Conservation (phyloP, 1,139 yeast genomes). For the Chernovozyma sophiae-reginae region DNA sequence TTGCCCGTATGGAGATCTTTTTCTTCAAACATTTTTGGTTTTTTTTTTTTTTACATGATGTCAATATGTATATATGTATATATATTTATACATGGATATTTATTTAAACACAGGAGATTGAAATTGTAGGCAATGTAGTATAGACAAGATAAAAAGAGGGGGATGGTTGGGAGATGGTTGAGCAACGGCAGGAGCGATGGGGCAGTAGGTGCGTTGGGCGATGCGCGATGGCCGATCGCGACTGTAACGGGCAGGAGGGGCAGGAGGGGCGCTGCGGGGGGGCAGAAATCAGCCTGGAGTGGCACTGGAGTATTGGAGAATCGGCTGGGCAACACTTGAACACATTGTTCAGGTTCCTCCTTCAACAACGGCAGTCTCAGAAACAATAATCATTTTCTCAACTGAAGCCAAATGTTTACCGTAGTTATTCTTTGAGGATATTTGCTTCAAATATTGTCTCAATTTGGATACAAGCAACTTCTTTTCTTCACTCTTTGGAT, state of each 20-base stretch:
- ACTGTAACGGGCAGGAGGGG: too few species aligned
- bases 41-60: too few species aligned
- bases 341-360: too few species aligned
- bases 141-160: constrained; percentile 4
- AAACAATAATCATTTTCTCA: constrained; percentile 66
- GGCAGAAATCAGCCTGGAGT: too few species aligned
- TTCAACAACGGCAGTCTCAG: constrained; percentile 45
- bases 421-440: constrained; percentile 50
- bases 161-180: background rate
- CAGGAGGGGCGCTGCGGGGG: too few species aligned
- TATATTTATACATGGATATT: background rate
- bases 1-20: too few species aligned
- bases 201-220: too few species aligned
- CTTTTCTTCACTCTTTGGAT: constrained; percentile 64
- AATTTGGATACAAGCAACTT: constrained; percentile 56
- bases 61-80: too few species aligned
- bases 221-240: too few species aligned
- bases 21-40: too few species aligned
- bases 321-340: too few species aligned
- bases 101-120: constrained; percentile 4
- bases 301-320: too few species aligned
- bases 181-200: background rate
- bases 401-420: constrained; percentile 88
- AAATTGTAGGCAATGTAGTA: constrained; percentile 5
- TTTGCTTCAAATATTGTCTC: constrained; percentile 57